phyloP scores from a whole-genome alignment of 148 eudicot species.

The Bassia scoparia region DNA sequence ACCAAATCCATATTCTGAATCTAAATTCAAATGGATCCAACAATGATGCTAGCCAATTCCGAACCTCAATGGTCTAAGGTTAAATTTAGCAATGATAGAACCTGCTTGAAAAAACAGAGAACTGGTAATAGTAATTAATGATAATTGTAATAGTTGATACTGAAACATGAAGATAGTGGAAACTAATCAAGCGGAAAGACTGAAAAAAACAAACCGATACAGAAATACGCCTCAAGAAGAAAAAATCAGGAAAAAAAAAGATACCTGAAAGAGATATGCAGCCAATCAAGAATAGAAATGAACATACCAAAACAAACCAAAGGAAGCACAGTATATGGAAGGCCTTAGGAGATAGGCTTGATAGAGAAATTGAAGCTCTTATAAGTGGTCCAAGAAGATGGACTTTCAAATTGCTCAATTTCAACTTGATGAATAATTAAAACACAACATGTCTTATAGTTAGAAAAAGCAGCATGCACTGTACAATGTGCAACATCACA shows the following conservation, averaged over 20 bases:
- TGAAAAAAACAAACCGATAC: conserved; percentile 8
- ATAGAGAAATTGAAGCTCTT: neutral
- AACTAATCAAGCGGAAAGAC: neutral
- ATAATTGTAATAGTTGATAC: neutral
- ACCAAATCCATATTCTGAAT: neutral
- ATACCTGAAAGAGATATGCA: conserved; percentile 10
- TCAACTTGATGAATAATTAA: neutral
- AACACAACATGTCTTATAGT: neutral
- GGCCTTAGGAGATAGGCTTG: conserved; percentile 1
- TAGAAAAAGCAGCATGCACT: conserved; percentile 7
- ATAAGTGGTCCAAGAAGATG: neutral
- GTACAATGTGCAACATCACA: conserved; percentile 1
- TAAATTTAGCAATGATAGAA: neutral
- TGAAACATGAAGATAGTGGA: neutral
- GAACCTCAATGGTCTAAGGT: neutral
- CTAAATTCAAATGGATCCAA: neutral
- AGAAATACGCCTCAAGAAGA: neutral
- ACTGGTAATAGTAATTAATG: neutral
- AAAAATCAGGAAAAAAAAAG: neutral
- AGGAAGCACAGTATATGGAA: conserved; percentile 5
- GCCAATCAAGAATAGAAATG: neutral
- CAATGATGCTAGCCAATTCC: neutral
- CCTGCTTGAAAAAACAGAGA: neutral
- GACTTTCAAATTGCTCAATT: neutral
- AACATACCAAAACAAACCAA: neutral